A percentile compares a stretch with the other conserved stretches of the same genome.
Conservation (phyloP, 495 filamentous ascomycete species). For the Friedmanniomyces simplex region DNA sequence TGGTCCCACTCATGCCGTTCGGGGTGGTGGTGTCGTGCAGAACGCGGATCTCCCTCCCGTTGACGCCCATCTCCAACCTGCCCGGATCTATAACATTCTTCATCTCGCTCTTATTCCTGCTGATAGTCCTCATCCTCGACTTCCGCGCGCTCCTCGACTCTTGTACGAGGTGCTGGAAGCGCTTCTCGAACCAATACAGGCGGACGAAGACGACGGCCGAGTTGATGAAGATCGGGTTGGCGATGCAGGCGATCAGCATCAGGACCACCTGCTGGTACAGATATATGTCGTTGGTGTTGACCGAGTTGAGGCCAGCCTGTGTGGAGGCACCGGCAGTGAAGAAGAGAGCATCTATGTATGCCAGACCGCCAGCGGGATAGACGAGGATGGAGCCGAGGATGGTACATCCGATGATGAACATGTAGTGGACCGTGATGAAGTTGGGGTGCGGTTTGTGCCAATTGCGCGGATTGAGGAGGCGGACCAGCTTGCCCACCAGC, state of each 20-base stretch:
- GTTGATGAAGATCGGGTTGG: constrained; percentile 84
- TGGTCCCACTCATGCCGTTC: constrained; percentile 29
- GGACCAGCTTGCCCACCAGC: neutral
- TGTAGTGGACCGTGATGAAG: constrained; percentile 80
- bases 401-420: constrained; percentile 61
- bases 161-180: constrained; percentile 68
- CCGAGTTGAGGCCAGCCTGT: constrained; percentile 78
- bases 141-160: constrained; percentile 45
- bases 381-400: constrained; percentile 68
- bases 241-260: constrained; percentile 45
- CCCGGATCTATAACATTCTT: constrained; percentile 34
- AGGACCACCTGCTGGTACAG: constrained; percentile 67
- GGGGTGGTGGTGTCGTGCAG: constrained; percentile 36
- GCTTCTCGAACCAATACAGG: constrained; percentile 95
- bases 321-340: constrained; percentile 70
- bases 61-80: constrained; percentile 56
- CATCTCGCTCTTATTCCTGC: constrained; percentile 43
- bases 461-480: constrained; percentile 27
- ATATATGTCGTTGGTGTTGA: constrained; percentile 63
- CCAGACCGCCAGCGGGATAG: constrained; percentile 49
- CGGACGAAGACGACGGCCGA: constrained; percentile 79
- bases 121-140: constrained; percentile 41
- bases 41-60: constrained; percentile 62
- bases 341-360: constrained; percentile 85
- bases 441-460: constrained; percentile 47